These are phyloP conservation scores for Diophrys appendiculata DNA, from an alignment of 73 alveolate species.

Conservation along the genomic window DNA sequence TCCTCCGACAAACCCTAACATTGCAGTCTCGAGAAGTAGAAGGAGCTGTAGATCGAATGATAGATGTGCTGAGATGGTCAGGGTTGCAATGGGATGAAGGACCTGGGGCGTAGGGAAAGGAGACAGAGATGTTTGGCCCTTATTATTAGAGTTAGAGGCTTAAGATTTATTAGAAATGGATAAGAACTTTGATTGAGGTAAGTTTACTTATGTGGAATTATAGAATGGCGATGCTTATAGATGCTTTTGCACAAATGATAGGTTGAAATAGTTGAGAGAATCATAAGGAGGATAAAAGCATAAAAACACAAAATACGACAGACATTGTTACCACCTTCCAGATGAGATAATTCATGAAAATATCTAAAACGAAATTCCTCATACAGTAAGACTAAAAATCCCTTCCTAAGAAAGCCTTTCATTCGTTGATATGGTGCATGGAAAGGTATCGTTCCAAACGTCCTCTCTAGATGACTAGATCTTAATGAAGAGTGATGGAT, in stretches of 20 bases:
- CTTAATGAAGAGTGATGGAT: conserved; percentile 62
- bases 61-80: conserved; percentile 42
- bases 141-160: conserved; percentile 58
- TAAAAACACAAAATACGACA: conserved; percentile 49
- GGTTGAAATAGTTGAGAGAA: conserved; percentile 44
- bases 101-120: conserved; percentile 31
- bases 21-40: no score
- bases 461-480: conserved; percentile 64
- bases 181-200: conserved; percentile 48
- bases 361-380: conserved; percentile 46
- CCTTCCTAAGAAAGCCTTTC: conserved; percentile 54
- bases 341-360: conserved; percentile 42
- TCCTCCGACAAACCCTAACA: conserved; percentile 16
- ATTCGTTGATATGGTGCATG: conserved; percentile 66
- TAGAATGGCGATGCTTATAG: conserved; percentile 67
- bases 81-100: conserved; percentile 77
- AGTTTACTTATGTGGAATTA: neutral
- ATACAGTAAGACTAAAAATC: conserved; percentile 54
- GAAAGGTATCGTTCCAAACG: conserved; percentile 60
- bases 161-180: conserved; percentile 40
- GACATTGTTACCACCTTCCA: conserved; percentile 57
- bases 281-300: conserved; percentile 53
- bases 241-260: conserved; percentile 67
- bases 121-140: conserved; percentile 61
- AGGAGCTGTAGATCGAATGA: conserved; percentile 53